phyloP scores from a whole-genome alignment of 257 asterid genomes.

The Solanum etuberosum region DNA sequence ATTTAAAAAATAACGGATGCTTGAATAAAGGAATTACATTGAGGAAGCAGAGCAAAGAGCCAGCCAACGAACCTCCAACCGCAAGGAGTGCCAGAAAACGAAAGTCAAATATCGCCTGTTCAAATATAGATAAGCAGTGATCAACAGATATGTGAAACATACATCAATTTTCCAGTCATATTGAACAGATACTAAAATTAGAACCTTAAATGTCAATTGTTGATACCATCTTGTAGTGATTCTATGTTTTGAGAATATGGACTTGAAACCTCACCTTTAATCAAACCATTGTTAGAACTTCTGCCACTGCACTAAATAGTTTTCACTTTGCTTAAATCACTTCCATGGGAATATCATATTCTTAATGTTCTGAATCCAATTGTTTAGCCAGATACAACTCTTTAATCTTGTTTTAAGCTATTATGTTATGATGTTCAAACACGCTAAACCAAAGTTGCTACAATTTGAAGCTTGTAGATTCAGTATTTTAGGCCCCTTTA shows the following conservation, averaged over 20 bases:
- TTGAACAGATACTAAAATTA: background rate
- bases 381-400: background rate
- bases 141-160: background rate
- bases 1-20: background rate
- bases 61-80: slow-evolving; percentile 78
- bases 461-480: background rate
- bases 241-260: slow-evolving; percentile 43
- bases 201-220: background rate
- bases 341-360: background rate
- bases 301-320: background rate
- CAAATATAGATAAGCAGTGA: background rate
- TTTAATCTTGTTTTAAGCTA: background rate
- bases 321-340: background rate
- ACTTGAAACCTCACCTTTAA: slow-evolving; percentile 8
- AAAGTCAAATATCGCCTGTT: slow-evolving; percentile 70
- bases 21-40: slow-evolving; percentile 41
- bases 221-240: slow-evolving; percentile 9
- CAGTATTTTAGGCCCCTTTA: background rate
- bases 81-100: slow-evolving; percentile 88
- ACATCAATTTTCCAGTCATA: background rate
- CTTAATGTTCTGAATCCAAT: background rate
- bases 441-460: background rate
- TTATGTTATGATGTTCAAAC: background rate
- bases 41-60: slow-evolving; percentile 84
- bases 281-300: background rate